phyloP scores from a whole-genome alignment of 805 yeast genomes.

The Pichia thaimueangensis region DNA sequence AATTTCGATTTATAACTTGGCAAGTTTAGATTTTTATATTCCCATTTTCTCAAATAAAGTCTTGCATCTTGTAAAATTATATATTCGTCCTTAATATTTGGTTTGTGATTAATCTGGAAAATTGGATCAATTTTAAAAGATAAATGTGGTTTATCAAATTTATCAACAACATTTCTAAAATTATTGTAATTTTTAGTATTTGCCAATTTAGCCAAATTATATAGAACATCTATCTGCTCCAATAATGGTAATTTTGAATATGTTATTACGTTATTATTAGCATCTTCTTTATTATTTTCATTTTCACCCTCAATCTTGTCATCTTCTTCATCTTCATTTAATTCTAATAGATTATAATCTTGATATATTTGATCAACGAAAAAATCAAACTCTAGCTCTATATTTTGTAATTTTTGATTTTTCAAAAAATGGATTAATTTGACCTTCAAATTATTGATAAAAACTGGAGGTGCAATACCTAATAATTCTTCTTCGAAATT shows the following conservation, averaged over 20 bases:
- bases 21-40: constrained; percentile 29
- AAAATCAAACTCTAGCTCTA: constrained; percentile 27
- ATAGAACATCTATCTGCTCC: constrained; percentile 46
- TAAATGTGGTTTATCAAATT: constrained; percentile 24
- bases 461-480: constrained; percentile 33
- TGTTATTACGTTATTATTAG: constrained; percentile 13
- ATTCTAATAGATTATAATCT: constrained; percentile 11
- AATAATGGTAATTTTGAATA: constrained; percentile 30
- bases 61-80: constrained; percentile 46
- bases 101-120: constrained; percentile 14
- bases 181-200: constrained; percentile 37
- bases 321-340: constrained; percentile 12
- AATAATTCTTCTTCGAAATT: constrained; percentile 57
- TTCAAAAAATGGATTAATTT: constrained; percentile 37
- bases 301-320: constrained; percentile 6
- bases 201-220: constrained; percentile 33
- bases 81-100: constrained; percentile 22
- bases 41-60: constrained; percentile 36
- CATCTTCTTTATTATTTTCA: constrained; percentile 9
- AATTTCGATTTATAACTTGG: constrained; percentile 31
- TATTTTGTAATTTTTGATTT: constrained; percentile 28
- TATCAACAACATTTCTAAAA: constrained; percentile 46
- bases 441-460: constrained; percentile 38
- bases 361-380: constrained; percentile 14
- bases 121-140: constrained; percentile 21